Evolutionary conservation across 225 moss, liverwort and hornwort genomes (phyloP).

Genomic region (Pseudoscleropodium purum): DNA sequence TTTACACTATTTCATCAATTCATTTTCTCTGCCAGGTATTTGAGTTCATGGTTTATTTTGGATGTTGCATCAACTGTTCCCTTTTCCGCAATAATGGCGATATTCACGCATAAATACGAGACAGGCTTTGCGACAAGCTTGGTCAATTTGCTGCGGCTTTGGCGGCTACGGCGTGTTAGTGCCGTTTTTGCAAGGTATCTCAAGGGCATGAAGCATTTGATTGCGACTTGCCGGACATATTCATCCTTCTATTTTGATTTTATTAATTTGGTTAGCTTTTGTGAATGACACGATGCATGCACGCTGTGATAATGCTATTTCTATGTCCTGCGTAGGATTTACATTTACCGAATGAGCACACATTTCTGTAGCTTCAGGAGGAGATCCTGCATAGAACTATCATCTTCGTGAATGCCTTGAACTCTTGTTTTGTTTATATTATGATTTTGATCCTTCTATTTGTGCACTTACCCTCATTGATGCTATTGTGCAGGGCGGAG

Average conservation of each 20-base stretch:
- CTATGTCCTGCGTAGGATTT: background rate
- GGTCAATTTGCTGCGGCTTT: slow-evolving; percentile 61
- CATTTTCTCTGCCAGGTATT: slow-evolving; percentile 39
- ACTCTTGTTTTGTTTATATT: background rate
- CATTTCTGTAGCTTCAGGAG: background rate
- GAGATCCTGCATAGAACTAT: background rate
- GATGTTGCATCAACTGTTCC: slow-evolving; percentile 77
- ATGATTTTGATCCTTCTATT: background rate
- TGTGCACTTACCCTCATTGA: background rate
- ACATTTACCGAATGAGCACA: background rate
- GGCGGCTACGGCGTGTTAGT: slow-evolving; percentile 72
- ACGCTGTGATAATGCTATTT: background rate
- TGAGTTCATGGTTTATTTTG: slow-evolving; percentile 58
- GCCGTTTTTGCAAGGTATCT: slow-evolving; percentile 62
- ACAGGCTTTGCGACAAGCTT: slow-evolving; percentile 44
- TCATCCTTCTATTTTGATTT: background rate
- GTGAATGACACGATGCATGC: background rate
- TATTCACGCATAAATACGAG: slow-evolving; percentile 53
- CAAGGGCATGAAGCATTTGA: background rate
- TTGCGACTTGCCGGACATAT: background rate
- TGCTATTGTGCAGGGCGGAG: slow-evolving; percentile 46
- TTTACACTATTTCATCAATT: background rate
- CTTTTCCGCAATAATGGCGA: slow-evolving; percentile 20
- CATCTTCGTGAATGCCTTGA: background rate
- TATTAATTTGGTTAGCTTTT: background rate